Percentiles rank a stretch among this genome's conserved stretches.
Conservation (phyloP, 176 grass and related monocot species). For the bread wheat (Triticum aestivum) region DNA sequence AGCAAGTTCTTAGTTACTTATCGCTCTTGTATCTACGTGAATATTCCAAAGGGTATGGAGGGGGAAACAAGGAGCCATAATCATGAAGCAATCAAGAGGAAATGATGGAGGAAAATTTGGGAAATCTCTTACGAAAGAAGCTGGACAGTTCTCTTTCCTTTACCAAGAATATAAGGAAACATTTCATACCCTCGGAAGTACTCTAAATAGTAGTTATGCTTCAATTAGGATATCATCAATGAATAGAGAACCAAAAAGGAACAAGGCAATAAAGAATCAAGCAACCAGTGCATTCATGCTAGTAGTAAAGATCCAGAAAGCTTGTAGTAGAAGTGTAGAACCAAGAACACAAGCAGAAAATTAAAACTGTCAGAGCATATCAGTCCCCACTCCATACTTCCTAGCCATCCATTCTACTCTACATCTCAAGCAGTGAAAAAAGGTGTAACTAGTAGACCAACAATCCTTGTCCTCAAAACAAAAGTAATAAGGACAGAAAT, state of each 20-base stretch:
- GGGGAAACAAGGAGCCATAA: conserved; percentile 13
- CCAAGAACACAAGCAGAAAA: not conserved
- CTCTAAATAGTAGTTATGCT: not conserved
- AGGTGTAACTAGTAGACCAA: not conserved
- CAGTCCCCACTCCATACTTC: not conserved
- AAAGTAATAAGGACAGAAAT: not conserved
- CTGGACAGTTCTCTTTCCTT: not conserved
- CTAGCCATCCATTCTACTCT: not conserved
- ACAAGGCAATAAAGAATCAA: not conserved
- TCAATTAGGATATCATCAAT: not conserved
- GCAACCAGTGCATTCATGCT: not conserved
- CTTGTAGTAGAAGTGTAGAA: not conserved
- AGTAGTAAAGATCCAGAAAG: not conserved
- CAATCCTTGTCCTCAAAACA: not conserved
- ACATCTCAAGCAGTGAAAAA: not conserved
- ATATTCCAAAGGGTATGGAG: not conserved
- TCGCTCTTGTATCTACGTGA: not conserved
- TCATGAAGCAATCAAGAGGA: conserved; percentile 32
- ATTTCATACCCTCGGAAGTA: not conserved
- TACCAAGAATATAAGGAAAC: not conserved
- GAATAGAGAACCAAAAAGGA: not conserved
- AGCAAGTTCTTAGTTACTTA: not conserved
- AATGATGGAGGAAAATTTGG: not conserved
- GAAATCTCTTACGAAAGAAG: not conserved
- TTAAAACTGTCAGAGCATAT: not conserved